Percentiles rank a stretch among this genome's conserved stretches.
phyloP scores from a whole-genome alignment of 23 red algal genomes.

The Gracilaria caudata region DNA sequence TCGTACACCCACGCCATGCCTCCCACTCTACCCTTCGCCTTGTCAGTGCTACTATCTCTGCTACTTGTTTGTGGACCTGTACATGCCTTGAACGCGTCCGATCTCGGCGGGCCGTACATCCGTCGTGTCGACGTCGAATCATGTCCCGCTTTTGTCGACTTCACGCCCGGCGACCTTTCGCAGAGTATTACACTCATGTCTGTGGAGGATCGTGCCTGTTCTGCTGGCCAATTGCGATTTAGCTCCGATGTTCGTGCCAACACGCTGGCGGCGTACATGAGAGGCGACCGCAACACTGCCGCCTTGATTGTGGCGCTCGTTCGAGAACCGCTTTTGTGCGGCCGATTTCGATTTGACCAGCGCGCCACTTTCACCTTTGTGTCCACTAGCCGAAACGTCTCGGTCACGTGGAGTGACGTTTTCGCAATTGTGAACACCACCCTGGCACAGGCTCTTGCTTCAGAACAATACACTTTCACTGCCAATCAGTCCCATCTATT shows the following conservation, averaged over 20 bases:
- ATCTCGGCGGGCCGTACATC: slow-evolving; percentile 26
- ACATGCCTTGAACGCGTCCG: neutral
- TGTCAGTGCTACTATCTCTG: neutral
- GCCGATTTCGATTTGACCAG: slow-evolving; percentile 23
- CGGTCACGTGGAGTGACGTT: slow-evolving; percentile 10
- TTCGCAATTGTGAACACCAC: slow-evolving; percentile 5
- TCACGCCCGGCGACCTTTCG: slow-evolving; percentile 27
- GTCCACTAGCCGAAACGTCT: neutral
- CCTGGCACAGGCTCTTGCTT: neutral
- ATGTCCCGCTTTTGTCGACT: slow-evolving; percentile 22
- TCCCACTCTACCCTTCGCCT: neutral
- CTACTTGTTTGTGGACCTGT: neutral
- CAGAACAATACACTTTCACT: slow-evolving; percentile 24
- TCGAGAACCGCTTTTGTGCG: neutral
- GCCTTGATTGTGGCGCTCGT: neutral
- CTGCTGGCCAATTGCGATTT: neutral
- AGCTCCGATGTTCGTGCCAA: neutral
- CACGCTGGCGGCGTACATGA: neutral
- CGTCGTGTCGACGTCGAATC: neutral
- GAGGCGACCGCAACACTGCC: neutral
- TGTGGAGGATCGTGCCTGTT: slow-evolving; percentile 1
- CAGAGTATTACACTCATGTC: slow-evolving; percentile 3
- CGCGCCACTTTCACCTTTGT: slow-evolving; percentile 20
- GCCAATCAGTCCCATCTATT: slow-evolving; percentile 16
- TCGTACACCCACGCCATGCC: neutral